Base-by-base conservation (phyloP, 306 rosid genomes). In the Trichosanthes truncata region DNA sequence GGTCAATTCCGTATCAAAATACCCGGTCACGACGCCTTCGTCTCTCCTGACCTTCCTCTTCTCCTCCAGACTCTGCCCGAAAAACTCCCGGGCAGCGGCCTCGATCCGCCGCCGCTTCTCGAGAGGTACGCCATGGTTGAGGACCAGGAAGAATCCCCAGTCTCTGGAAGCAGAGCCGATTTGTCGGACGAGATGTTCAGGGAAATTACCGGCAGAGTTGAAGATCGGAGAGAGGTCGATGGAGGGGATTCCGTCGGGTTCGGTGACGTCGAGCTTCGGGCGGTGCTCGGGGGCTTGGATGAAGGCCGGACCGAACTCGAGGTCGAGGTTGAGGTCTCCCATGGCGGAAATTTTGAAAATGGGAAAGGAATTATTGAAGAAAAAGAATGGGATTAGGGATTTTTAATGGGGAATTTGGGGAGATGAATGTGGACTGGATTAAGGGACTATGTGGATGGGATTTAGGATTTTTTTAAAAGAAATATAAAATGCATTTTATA, bases 111-210 rank as follows among this genome's bases (percentile, higher is more conserved):
- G 79, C 18, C 83, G 80, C 51, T 66, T 56, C 69, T 83, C 84
- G 21, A 57, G 26, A 0, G 90, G 78, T 35, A 92, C 87, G 0
- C 90, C 91, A 41, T 89, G 97, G 85, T 92, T 92, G 56, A 83
- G 82, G 78, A 90, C 91, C 31, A 84, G 91, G 83, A 89, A 93
- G 86, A 91, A 93, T 2, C 97, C 97, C 96, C 97, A 89, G 6
- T 88, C 78, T 26, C 51, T 63, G 78, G 77, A 88, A 23, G 96
- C 94, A 7, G 53, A 23, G 3, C 89, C 94, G 10, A 91, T 78
- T 85, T 89, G 83, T 62, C 57, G 68, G 13, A 89, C 84, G 2
- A 93, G 43, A 25, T 26, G 46, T 23, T 80, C 75, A 33, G 56
- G 38, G 52, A 83, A 56, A 21, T 71, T 33, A 10, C 29, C 0